phyloP scores from a whole-genome alignment of 2,329 filamentous ascomycete species.

The Aspergillus novofumigatus region DNA sequence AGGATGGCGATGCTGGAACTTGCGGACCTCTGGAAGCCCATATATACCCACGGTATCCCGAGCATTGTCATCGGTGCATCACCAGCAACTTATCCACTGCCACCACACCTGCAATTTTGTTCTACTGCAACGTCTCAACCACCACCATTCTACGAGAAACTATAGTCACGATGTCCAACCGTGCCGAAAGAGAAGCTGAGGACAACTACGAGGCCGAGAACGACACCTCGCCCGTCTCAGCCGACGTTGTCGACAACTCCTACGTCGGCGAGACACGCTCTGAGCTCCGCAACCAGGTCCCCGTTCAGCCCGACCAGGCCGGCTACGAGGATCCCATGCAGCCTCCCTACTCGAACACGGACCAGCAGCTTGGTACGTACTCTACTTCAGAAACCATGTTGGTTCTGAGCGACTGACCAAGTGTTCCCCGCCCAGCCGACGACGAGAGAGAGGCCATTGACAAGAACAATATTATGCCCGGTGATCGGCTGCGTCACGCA shows the following conservation, averaged over 20 bases:
- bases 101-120: not conserved
- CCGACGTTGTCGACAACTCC: slow-evolving; percentile 16
- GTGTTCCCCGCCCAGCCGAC: slow-evolving; percentile 3
- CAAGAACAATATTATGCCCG: slow-evolving; percentile 19
- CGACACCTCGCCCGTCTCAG: slow-evolving; percentile 22
- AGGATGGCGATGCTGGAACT: slow-evolving; percentile 6
- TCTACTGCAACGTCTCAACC: not conserved
- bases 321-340: slow-evolving; percentile 26
- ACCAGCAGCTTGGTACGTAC: slow-evolving; percentile 28
- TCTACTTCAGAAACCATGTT: not conserved
- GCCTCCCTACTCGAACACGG: slow-evolving; percentile 24
- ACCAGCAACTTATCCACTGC: not conserved
- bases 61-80: not conserved
- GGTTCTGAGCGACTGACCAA: not conserved
- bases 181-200: slow-evolving; percentile 23
- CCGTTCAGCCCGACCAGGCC: slow-evolving; percentile 22
- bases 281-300: slow-evolving; percentile 13
- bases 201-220: slow-evolving; percentile 26
- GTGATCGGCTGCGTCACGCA: slow-evolving; percentile 20
- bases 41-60: slow-evolving; percentile 2
- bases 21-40: not conserved
- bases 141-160: not conserved
- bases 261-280: slow-evolving; percentile 21
- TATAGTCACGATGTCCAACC: slow-evolving; percentile 19
- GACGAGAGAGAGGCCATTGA: slow-evolving; percentile 22